Base-by-base conservation (phyloP, 169 alveolate species). In the Plasmodium gallinaceum region DNA sequence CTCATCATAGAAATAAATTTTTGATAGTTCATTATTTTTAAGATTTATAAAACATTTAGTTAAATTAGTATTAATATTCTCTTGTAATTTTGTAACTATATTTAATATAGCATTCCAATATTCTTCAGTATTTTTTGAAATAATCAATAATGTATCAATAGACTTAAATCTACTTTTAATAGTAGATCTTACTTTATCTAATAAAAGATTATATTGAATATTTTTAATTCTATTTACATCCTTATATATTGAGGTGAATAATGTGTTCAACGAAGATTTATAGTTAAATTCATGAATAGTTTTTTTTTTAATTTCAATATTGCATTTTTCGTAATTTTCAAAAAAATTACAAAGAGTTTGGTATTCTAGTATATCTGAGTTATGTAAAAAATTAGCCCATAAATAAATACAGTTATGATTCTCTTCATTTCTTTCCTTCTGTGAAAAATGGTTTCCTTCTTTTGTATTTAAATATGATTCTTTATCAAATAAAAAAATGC, bases 31-130 rank as follows among this genome's bases (percentile, higher is more conserved):
- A 18, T 46, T 8, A 22, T 51, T 65, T 24, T 71, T 86, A 24
- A 86, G 71, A 42, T 86, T 86, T 58, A 71, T 58, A 73, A 86
- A 86, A 42, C 88, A 86, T 43, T 86, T 86, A 5, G 92, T 45
- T 22, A 86, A 65, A 52, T 86, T 42, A 16, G 22, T 18, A 71
- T 48, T 42, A 58, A 86, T 86, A 51, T 39, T 45, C 5, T 66
- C 88, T 20, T 86, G 78, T 26, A 86, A 48, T 4, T 64, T 62
- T 64, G 39, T 43, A 57, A 61, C 70, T 7, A 71, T 43, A 16
- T 71, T 61, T 16, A 70, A 51, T 8, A 51, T 86, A 66, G 57
- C 43, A 24, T 61, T 51, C 92, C 92, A 86, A 64, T 60, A 86
- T 14, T 86, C 92, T 51, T 86, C 87, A 10, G 92, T 18, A 37